A percentile compares a stretch with the other conserved stretches of the same genome.
Evolutionary conservation across 129 eudicot species (phyloP).

Genomic region (Chrysanthemum lavandulifolium): DNA sequence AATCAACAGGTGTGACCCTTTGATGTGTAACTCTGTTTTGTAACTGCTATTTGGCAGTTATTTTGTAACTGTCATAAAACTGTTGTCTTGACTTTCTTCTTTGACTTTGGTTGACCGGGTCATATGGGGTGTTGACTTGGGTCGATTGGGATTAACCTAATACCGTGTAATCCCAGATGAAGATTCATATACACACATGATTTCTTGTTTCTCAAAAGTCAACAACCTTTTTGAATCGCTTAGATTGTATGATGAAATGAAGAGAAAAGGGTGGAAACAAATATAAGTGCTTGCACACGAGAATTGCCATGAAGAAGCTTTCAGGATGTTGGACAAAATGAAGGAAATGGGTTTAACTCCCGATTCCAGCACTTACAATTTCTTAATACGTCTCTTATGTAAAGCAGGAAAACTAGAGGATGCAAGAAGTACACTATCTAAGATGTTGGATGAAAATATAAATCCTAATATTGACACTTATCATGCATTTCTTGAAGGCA

Average conservation of each 20-base stretch:
- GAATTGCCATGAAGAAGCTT: slow-evolving; percentile 75
- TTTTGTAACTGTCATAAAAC: too few relatives aligned
- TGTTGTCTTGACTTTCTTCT: too few relatives aligned
- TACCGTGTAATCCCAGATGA: slow-evolving; percentile 56
- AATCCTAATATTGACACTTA: slow-evolving; percentile 63
- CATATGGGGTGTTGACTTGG: too few relatives aligned
- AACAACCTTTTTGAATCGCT: slow-evolving; percentile 80
- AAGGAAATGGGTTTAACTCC: slow-evolving; percentile 57
- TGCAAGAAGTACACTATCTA: slow-evolving; percentile 51
- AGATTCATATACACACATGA: slow-evolving; percentile 64
- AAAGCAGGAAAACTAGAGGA: slow-evolving; percentile 51
- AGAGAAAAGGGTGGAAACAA: slow-evolving; percentile 66
- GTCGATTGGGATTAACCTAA: too few relatives aligned
- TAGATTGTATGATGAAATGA: slow-evolving; percentile 82
- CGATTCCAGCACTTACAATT: slow-evolving; percentile 53
- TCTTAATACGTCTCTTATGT: slow-evolving; percentile 63
- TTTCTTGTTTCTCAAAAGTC: slow-evolving; percentile 72
- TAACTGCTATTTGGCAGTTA: too few relatives aligned
- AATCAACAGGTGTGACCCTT: too few relatives aligned
- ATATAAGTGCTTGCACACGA: slow-evolving; percentile 49
- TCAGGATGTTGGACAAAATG: slow-evolving; percentile 50
- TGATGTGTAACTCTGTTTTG: too few relatives aligned
- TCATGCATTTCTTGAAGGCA: slow-evolving; percentile 61
- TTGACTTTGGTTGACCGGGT: too few relatives aligned
- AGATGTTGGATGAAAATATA: slow-evolving; percentile 57